Percentiles rank a stretch among this genome's conserved stretches.
Conservation (phyloP, 179 eudicot genomes). For the Silene coronaria region DNA sequence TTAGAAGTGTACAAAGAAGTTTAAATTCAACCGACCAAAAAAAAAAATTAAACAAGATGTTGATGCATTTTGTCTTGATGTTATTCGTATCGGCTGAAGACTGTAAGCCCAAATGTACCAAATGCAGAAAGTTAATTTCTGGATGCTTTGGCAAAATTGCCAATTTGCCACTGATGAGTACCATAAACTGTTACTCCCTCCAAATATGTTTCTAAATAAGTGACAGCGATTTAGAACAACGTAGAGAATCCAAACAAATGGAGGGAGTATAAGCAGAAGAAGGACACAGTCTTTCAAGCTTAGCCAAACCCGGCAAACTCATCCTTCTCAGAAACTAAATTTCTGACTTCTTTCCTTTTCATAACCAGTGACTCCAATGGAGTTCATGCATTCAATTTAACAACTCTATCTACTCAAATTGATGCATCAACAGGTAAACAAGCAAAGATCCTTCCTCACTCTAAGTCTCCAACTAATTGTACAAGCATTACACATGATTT, state of each 20-base stretch:
- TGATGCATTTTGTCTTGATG: not conserved
- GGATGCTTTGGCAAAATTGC: not conserved
- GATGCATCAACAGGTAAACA: not conserved
- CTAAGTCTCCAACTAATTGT: no score
- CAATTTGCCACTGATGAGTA: no score
- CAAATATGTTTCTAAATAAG: no score
- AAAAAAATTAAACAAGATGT: constrained; percentile 2
- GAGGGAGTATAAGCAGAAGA: no score
- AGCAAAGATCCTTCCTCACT: not conserved
- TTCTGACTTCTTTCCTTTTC: no score
- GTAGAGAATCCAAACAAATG: no score
- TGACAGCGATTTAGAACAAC: no score
- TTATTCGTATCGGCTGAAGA: not conserved
- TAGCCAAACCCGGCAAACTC: no score
- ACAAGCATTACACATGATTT: not conserved
- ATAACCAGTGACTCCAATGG: not conserved
- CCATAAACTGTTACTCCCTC: not conserved
- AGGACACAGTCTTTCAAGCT: no score
- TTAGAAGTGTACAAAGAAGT: not conserved
- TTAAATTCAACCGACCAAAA: not conserved
- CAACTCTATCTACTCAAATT: not conserved
- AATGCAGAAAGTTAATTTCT: not conserved
- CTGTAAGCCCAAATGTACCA: not conserved
- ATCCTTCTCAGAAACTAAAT: no score
- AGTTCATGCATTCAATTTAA: not conserved